These are phyloP conservation scores for Colletotrichum sp. DNA, from an alignment of 2,329 filamentous ascomycete genomes.

Conservation along the genomic window DNA sequence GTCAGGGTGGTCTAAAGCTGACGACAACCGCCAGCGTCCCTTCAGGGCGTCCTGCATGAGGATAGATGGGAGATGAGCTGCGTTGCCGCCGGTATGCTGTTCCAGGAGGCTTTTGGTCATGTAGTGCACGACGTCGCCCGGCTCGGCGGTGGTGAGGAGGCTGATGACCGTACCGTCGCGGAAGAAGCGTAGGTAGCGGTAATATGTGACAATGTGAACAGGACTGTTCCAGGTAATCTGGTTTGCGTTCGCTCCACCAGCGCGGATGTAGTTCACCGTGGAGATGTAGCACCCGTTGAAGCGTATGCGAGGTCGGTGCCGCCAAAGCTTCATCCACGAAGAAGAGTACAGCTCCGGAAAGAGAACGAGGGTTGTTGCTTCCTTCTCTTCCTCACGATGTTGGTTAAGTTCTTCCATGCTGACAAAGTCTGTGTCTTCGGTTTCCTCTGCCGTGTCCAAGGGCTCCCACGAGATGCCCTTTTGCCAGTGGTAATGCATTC, in stretches of 20 bases:
- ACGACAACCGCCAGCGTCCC: conserved; percentile 47
- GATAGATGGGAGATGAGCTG: conserved; percentile 41
- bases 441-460: conserved; percentile 38
- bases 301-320: conserved; percentile 80
- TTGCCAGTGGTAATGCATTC: conserved; percentile 83
- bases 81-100: conserved; percentile 39
- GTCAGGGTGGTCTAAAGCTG: conserved; percentile 33
- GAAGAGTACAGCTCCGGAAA: conserved; percentile 49
- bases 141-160: conserved; percentile 80
- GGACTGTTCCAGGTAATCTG: conserved; percentile 79
- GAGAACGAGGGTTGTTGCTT: conserved; percentile 44
- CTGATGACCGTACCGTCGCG: conserved; percentile 85
- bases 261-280: conserved; percentile 92
- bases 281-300: conserved; percentile 97
- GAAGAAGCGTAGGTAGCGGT: conserved; percentile 92
- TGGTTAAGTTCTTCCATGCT: conserved; percentile 40
- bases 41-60: conserved; percentile 72
- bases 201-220: conserved; percentile 96
- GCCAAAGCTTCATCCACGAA: conserved; percentile 75
- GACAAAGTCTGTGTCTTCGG: conserved; percentile 33
- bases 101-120: conserved; percentile 73
- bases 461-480: conserved; percentile 63
- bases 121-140: conserved; percentile 84
- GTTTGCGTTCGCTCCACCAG: conserved; percentile 74
- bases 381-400: conserved; percentile 34